A percentile compares a stretch with the other conserved stretches of the same genome.
These are phyloP conservation scores for Pyricularia grisea DNA, from an alignment of 2,329 filamentous ascomycete species.

Conservation along the genomic window DNA sequence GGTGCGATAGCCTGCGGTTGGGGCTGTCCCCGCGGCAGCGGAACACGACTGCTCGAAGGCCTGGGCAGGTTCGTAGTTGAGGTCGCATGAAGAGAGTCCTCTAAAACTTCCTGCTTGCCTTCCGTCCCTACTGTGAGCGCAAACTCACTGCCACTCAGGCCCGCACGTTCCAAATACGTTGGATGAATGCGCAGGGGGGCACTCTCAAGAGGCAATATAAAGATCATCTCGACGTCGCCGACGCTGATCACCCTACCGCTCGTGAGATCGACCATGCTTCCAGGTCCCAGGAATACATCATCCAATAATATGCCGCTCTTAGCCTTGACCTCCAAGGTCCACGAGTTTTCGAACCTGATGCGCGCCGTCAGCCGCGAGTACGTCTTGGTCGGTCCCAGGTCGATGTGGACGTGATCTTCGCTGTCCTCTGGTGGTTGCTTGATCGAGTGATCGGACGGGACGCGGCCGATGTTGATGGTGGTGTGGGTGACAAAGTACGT, in stretches of 20 bases:
- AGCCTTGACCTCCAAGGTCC: constrained; percentile 81
- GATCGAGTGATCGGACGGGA: constrained; percentile 34
- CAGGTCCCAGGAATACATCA: constrained; percentile 59
- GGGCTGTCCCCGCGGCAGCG: constrained; percentile 18
- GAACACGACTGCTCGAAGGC: constrained; percentile 15
- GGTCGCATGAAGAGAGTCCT: constrained; percentile 16
- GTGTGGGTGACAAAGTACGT: constrained; percentile 74
- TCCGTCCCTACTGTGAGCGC: constrained; percentile 5
- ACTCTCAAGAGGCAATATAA: constrained; percentile 74
- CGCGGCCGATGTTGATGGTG: constrained; percentile 67
- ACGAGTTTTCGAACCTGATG: constrained; percentile 66
- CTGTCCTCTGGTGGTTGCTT: constrained; percentile 27
- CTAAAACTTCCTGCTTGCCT: constrained; percentile 11
- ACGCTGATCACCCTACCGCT: constrained; percentile 92
- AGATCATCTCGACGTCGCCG: constrained; percentile 95
- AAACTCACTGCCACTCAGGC: constrained; percentile 29
- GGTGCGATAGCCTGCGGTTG: constrained; percentile 44
- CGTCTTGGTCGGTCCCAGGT: constrained; percentile 76
- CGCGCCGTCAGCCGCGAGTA: constrained; percentile 69
- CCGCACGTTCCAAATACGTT: constrained; percentile 60
- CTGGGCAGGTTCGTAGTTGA: constrained; percentile 4
- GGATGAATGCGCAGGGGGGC: constrained; percentile 55
- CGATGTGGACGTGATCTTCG: constrained; percentile 63
- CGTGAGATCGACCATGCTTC: constrained; percentile 54
- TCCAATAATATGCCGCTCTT: constrained; percentile 87